Evolutionary conservation across 768 basidiomycete species (phyloP), one percentile per base, ranked within the genome.

Genomic region (Filobasidium wieringae): DNA sequence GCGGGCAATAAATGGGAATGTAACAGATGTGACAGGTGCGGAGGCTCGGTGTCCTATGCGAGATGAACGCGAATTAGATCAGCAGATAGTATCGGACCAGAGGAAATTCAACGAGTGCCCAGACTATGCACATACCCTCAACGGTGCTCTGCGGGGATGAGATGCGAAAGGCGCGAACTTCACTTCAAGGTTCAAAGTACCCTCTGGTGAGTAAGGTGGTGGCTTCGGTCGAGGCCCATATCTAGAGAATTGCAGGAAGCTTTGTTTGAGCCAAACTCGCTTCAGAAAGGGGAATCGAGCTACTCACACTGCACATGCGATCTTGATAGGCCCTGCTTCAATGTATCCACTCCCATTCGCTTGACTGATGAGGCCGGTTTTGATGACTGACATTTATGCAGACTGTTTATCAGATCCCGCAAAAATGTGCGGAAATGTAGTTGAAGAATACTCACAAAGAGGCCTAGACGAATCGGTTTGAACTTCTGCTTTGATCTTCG

Each of bases 261-360:
- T 11, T 4, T 86, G 73, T 88, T 89, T 26, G 27, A 47, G 14
- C 51, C 17, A 40, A 31, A 26, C 27, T 45, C 15, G 1, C 11
- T 53, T 41, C 37, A 22, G 39, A 59, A 54, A 9, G 39, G 50
- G 33, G 52, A 14, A 9, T 9, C 7, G 59, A 51, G 57, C 47
- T 24, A 80, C 86, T 67, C 66, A 96, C 92, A 97, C 88, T 39
- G 95, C 90, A 71, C 90, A 95, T 4, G 90, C 91, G 62, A 99
- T 83, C 76, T 99, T 99, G 0, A 88, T 87, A 14, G 53, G 55
- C 57, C 87, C 86, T 0, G 85, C 86, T 75, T 99, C 95, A 65
- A 99, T 87, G 70, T 97, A 99, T 11, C 90, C 91, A 17, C 91
- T 95, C 1, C 95, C 95, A 68, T 90, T 92, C 0, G 95, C 93